phyloP scores from a whole-genome alignment of 129 eudicot genomes.

The Helianthus annuus region HanXRQr2.0-SUNRISE NC_035443.2:178955621-178956120 shows the following conservation, averaged over 20 bases:
- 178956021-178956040: slow-evolving; percentile 25
- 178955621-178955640: too few relatives aligned
- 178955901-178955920: too few relatives aligned
- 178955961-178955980: slow-evolving; percentile 4
- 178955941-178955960: not conserved
- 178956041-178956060: slow-evolving; percentile 7
- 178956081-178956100: slow-evolving; percentile 6
- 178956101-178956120: slow-evolving; percentile 19
- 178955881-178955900: too few relatives aligned
- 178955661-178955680: too few relatives aligned
- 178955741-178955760: not conserved
- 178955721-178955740: not conserved
- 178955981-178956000: slow-evolving; percentile 11
- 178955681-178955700: too few relatives aligned
- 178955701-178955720: not conserved
- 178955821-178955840: not conserved
- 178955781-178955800: not conserved
- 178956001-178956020: slow-evolving; percentile 20
- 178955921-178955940: not conserved
- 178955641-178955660: too few relatives aligned
- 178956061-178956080: slow-evolving; percentile 26
- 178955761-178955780: not conserved
- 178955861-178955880: too few relatives aligned
- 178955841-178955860: too few relatives aligned
- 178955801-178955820: not conserved